Base-by-base conservation (phyloP, 1,139 yeast species). In the Suhomyces yuchorum region DNA sequence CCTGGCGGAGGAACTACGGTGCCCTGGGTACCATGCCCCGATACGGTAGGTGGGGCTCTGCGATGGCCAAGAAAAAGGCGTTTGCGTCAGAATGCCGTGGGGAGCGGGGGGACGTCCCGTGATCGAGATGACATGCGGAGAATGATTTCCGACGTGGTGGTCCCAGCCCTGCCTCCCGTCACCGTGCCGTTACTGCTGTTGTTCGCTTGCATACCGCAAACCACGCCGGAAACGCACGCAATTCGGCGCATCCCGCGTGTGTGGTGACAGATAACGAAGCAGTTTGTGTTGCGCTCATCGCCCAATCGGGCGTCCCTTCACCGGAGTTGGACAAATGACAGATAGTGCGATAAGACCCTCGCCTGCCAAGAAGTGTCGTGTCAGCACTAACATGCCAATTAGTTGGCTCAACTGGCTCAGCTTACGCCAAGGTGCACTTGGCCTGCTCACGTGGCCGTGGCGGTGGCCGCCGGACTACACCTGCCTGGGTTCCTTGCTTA, bases 11-110 rank as follows among this genome's bases (percentile, higher is more conserved):
- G 7, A 20, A 20, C 23, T 7, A 7, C n/a, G 28, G 14, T 36
- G 18, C n/a, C 39, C 24, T 15, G 23, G 39, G 39, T 15, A 7
- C 39, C 1, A n/a, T 36, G 26, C n/a, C 39, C 30, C 39, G 22
- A 37, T 22, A 9, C 34, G 41, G 41, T 19, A 38, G 28, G 42
- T 20, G 35, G 41, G 42, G 36, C 36, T 30, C 7, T 28, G 33
- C 15, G 34, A 14, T 18, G 20, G 44, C 44, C 44, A 41, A 41
- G 44, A 41, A 41, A 41, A 41, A 41, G 11, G n/a, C n/a, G 19
- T 18, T 20, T 12, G 26, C 26, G 19, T 14, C 33, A 39, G 37
- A 34, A 41, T 41, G 44, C 44, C 44, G 44, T 24, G 32, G 28
- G 39, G 26, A 32, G 33, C 26, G 39, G 34, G 43, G 11, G 8